Base-by-base conservation (phyloP, 2,329 filamentous ascomycete genomes). In the Ceratocystis papillata region DNA sequence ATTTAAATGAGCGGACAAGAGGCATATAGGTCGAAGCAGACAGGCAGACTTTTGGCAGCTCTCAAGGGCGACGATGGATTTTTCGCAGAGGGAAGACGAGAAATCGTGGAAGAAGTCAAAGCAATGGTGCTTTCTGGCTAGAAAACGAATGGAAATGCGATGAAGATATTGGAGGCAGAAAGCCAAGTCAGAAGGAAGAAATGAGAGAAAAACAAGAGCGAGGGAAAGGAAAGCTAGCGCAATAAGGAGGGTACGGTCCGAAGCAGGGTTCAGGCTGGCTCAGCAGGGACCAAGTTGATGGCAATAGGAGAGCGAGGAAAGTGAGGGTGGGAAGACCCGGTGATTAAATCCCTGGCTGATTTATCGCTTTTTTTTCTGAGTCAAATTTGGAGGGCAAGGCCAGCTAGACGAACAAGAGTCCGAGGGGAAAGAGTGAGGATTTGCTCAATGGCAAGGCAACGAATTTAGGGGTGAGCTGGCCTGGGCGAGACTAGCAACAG, bases 91-190 rank as follows among this genome's bases (percentile, higher is more conserved):
- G 17, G 3, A 30, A 37, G 55, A 59, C 17, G 55, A 59, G 15
- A 37, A 37, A 15, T 59, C 55, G 30, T 20, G 55, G 55, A 57
- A 59, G 55, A 59, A 59, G 12, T 4, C 25, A 12, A 59, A 8
- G 30, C 28, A 25, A 41, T 7, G 22, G 4, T 37, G 17, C 25
- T n/a, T 59, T 33, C 12, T 10, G 25, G 55, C 55, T 17, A 59
- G 55, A 59, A 59, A 33, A 37, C 55, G 5, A n/a, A 59, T 59
- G 55, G 55, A 59, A 59, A 59, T 59, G 55, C 17, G 55, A 59
- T 33, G 17, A 37, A 59, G 55, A 59, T 59, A 59, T 59, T 59
- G 20, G 44, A 53, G 10, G 66, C 65, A 65, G 46, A 61, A 22
- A 59, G 44, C 12, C 55, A 50, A 17, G 55, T 5, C 25, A 59